Evolutionary conservation across 176 grass and related monocot species (phyloP).

Genomic region (Leersia perrieri): DNA sequence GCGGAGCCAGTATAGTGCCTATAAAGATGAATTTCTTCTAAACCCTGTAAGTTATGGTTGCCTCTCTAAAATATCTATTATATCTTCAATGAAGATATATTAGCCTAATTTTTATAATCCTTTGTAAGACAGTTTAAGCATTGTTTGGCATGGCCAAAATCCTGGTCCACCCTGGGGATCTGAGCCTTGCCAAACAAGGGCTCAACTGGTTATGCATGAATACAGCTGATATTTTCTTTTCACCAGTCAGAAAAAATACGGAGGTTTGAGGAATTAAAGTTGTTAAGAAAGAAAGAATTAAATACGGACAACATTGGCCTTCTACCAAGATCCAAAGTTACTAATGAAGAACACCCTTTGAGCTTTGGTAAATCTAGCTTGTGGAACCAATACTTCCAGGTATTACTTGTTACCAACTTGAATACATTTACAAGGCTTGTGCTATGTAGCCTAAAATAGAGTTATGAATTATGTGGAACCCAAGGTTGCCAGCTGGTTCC

Average conservation of each 20-base stretch:
- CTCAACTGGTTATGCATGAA: background rate
- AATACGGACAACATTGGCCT: constrained; percentile 45
- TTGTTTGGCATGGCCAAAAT: background rate
- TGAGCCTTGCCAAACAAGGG: background rate
- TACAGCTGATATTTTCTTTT: background rate
- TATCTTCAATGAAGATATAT: constrained; percentile 3
- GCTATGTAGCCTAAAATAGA: background rate
- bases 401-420: background rate
- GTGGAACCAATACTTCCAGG: constrained; percentile 93
- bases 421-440: background rate
- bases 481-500: background rate
- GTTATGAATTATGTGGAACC: constrained; percentile 14
- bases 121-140: background rate
- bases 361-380: constrained; percentile 67
- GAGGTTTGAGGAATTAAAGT: constrained; percentile 48
- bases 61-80: background rate
- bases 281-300: constrained; percentile 40
- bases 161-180: background rate
- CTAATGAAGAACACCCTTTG: constrained; percentile 92
- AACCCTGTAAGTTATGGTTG: constrained; percentile 70
- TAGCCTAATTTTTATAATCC: background rate
- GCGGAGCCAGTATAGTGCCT: constrained; percentile 69
- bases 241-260: constrained; percentile 53
- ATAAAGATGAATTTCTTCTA: constrained; percentile 83
- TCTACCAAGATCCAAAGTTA: constrained; percentile 57